Percentiles rank a stretch among this genome's conserved stretches.
phyloP scores from a whole-genome alignment of 2,329 filamentous ascomycete genomes.

The Juglanconis oblonga region DNA sequence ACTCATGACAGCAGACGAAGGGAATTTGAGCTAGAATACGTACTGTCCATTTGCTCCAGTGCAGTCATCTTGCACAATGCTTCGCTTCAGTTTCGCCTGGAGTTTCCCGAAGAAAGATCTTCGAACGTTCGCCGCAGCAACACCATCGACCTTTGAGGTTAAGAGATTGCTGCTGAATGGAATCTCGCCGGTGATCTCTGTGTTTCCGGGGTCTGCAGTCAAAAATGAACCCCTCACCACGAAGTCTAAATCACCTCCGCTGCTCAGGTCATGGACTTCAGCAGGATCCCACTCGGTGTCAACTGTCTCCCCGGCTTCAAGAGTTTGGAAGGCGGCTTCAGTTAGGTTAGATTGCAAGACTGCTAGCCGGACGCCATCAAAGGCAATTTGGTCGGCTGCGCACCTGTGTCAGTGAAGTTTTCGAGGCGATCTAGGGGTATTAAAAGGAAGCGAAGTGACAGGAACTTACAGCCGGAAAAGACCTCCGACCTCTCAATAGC shows the following conservation, averaged over 20 bases:
- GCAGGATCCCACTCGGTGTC: conserved; percentile 54
- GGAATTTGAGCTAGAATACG: too few species aligned
- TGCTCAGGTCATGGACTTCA: conserved; percentile 49
- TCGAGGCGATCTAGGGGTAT: not conserved
- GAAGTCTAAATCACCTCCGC: conserved; percentile 54
- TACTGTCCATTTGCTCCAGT: conserved; percentile 38
- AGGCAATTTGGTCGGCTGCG: conserved; percentile 40
- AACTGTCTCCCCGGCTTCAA: conserved; percentile 48
- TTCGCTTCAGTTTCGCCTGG: conserved; percentile 37
- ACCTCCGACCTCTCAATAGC: conserved; percentile 53
- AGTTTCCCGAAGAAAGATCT: conserved; percentile 41
- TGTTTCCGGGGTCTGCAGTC: conserved; percentile 49
- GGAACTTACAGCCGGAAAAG: conserved; percentile 44
- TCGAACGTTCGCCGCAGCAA: conserved; percentile 47
- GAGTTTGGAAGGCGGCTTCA: conserved; percentile 47
- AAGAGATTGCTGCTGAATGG: conserved; percentile 59
- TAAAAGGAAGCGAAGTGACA: too few species aligned
- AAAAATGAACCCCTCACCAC: conserved; percentile 55
- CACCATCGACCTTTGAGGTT: conserved; percentile 54
- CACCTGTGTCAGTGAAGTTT: not conserved
- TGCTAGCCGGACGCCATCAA: conserved; percentile 52
- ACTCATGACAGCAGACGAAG: too few species aligned
- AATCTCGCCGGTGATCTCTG: conserved; percentile 51
- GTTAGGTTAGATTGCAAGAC: conserved; percentile 42
- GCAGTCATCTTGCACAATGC: conserved; percentile 51